Percentiles rank a stretch among this genome's conserved stretches.
Conservation (phyloP, 2,329 filamentous ascomycete genomes). For the Phoma sp. region DNA sequence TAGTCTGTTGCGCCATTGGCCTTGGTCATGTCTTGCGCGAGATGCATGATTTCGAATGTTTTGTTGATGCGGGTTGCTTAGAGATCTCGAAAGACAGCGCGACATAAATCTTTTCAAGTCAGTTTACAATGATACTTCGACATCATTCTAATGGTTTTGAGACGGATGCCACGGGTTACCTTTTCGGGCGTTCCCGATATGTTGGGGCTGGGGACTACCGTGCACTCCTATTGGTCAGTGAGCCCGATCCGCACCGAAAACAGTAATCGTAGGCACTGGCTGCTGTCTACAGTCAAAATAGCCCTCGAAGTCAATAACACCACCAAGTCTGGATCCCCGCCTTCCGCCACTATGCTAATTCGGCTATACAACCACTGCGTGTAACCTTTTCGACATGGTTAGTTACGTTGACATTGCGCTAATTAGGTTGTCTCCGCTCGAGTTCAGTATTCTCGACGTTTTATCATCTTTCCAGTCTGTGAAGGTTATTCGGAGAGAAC, state of each 20-base stretch:
- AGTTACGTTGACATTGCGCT: background rate
- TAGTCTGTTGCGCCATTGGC: slow-evolving; percentile 28
- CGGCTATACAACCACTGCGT: slow-evolving; percentile 10
- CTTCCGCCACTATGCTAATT: background rate
- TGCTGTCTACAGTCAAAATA: background rate
- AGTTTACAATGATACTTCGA: background rate
- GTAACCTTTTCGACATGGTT: background rate
- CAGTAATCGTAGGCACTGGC: slow-evolving; percentile 7
- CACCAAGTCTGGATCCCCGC: background rate
- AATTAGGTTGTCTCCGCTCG: background rate
- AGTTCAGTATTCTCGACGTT: background rate
- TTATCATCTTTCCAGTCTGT: background rate
- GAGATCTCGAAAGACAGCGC: background rate
- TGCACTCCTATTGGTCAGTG: slow-evolving; percentile 3
- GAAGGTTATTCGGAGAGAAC: background rate
- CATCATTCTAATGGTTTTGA: background rate
- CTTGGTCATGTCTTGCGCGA: slow-evolving; percentile 21
- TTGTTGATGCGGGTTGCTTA: background rate
- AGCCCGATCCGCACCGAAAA: background rate
- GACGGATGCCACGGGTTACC: slow-evolving; percentile 6
- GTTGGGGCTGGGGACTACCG: slow-evolving; percentile 1
- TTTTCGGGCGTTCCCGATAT: slow-evolving; percentile 1
- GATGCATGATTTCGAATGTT: slow-evolving; percentile 20
- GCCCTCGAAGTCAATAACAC: background rate
- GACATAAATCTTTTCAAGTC: slow-evolving; percentile 8